phyloP scores from a whole-genome alignment of 2,329 filamentous ascomycete species.

The Paraphaeosphaeria minitans region DNA sequence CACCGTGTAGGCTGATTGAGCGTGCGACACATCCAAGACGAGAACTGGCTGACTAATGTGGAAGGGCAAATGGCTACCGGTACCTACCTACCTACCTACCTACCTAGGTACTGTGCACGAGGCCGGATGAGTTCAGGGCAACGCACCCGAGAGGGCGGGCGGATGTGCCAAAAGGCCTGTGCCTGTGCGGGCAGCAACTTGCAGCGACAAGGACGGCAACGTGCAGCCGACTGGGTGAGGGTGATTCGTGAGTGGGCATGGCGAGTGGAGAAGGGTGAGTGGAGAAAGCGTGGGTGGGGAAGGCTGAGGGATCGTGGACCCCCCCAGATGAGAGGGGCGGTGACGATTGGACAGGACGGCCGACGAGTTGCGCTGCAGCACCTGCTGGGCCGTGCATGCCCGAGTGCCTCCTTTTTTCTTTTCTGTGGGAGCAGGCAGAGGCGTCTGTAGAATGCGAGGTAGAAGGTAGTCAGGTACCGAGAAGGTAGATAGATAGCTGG shows the following conservation, averaged over 20 bases:
- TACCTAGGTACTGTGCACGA: not conserved
- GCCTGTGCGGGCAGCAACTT: slow-evolving; percentile 18
- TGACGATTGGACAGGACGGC: slow-evolving; percentile 4
- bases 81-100: too few species aligned
- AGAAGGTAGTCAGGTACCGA: too few species aligned
- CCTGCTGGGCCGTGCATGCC: not conserved
- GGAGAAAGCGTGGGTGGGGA: too few species aligned
- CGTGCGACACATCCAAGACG: not conserved
- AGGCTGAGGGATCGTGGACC: too few species aligned
- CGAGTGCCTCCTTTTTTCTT: not conserved
- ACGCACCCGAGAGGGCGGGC: slow-evolving; percentile 15
- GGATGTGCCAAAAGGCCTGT: slow-evolving; percentile 16
- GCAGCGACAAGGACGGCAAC: slow-evolving; percentile 4
- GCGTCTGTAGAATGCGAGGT: too few species aligned
- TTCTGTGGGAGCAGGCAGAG: too few species aligned
- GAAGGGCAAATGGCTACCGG: too few species aligned
- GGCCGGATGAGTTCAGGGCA: slow-evolving; percentile 1
- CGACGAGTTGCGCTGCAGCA: slow-evolving; percentile 7
- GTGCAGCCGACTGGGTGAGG: slow-evolving; percentile 11
- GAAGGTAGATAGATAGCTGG: too few species aligned
- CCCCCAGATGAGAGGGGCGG: slow-evolving; percentile 7
- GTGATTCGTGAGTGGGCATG: not conserved
- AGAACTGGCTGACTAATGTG: slow-evolving; percentile 5
- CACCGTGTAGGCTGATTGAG: too few species aligned
- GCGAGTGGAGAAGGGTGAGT: too few species aligned